Evolutionary conservation across 2,329 filamentous ascomycete genomes (phyloP).

Genomic region (Aureobasidium sp.): DNA sequence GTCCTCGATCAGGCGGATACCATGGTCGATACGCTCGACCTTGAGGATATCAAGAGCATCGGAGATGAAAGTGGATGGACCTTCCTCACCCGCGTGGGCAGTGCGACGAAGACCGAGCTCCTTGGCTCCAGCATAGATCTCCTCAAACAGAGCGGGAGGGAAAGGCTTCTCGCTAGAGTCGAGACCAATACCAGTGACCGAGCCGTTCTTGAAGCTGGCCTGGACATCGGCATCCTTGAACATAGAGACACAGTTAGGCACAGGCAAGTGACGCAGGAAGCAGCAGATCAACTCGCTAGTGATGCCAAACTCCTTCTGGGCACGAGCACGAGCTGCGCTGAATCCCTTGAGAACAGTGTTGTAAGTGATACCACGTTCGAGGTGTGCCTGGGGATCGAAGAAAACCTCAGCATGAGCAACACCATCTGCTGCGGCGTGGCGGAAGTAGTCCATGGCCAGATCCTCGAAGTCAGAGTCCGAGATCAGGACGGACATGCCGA

Average conservation of each 20-base stretch:
- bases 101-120: slow-evolving; percentile 54
- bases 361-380: slow-evolving; percentile 55
- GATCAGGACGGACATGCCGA: slow-evolving; percentile 64
- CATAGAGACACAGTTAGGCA: slow-evolving; percentile 46
- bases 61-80: slow-evolving; percentile 58
- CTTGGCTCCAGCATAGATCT: slow-evolving; percentile 52
- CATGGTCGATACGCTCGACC: slow-evolving; percentile 67
- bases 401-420: slow-evolving; percentile 71
- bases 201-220: slow-evolving; percentile 42
- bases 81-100: slow-evolving; percentile 71
- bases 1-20: slow-evolving; percentile 59
- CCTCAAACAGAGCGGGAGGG: slow-evolving; percentile 49
- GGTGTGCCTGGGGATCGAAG: slow-evolving; percentile 74
- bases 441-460: slow-evolving; percentile 66
- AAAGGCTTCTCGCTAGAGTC: slow-evolving; percentile 51
- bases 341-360: slow-evolving; percentile 59
- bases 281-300: slow-evolving; percentile 63
- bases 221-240: slow-evolving; percentile 40
- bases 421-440: slow-evolving; percentile 55
- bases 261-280: slow-evolving; percentile 63
- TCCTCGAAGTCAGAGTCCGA: slow-evolving; percentile 62
- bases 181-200: slow-evolving; percentile 58
- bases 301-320: slow-evolving; percentile 57
- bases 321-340: slow-evolving; percentile 51
- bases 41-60: slow-evolving; percentile 56